Percentiles rank a stretch among this genome's conserved stretches.
Conservation (phyloP, 1,284 basidiomycete species). For the Cerrena zonata region DNA sequence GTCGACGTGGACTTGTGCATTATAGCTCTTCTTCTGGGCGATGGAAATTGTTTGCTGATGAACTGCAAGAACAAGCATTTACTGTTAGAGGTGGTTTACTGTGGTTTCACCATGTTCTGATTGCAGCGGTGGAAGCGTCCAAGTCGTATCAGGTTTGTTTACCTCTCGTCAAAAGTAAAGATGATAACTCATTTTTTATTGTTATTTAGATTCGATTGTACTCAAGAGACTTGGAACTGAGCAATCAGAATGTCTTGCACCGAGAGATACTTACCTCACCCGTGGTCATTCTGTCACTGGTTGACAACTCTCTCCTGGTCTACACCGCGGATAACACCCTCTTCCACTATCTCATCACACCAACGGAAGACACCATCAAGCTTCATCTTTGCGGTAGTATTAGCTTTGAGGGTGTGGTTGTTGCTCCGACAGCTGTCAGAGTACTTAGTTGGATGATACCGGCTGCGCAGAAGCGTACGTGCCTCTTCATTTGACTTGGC, state of each 20-base stretch:
- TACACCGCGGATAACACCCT: conserved; percentile 96
- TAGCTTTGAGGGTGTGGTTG: conserved; percentile 87
- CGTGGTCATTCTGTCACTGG: conserved; percentile 81
- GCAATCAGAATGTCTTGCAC: conserved; percentile 79
- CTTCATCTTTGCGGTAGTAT: conserved; percentile 92
- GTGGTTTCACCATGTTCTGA: conserved; percentile 96
- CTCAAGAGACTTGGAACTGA: conserved; percentile 90
- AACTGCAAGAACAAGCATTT: conserved; percentile 87
- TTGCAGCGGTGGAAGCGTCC: conserved; percentile 83
- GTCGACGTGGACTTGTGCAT: conserved; percentile 85
- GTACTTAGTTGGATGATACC: conserved; percentile 98
- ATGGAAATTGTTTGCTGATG: conserved; percentile 87
- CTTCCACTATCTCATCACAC: conserved; percentile 87
- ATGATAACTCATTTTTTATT: background rate
- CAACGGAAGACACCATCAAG: conserved; percentile 78
- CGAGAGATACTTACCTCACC: conserved; percentile 75
- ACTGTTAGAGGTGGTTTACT: conserved; percentile 85
- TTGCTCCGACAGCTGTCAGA: conserved; percentile 78
- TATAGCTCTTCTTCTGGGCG: conserved; percentile 90
- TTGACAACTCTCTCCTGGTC: conserved; percentile 94
- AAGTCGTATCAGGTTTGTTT: conserved; percentile 66
- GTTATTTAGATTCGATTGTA: conserved; percentile 87
- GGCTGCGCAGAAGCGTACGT: conserved; percentile 81
- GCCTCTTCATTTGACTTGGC: background rate
- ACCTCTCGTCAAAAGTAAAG: background rate